phyloP scores from a whole-genome alignment of 1,284 basidiomycete genomes.

The Heliocybe sulcata region DNA sequence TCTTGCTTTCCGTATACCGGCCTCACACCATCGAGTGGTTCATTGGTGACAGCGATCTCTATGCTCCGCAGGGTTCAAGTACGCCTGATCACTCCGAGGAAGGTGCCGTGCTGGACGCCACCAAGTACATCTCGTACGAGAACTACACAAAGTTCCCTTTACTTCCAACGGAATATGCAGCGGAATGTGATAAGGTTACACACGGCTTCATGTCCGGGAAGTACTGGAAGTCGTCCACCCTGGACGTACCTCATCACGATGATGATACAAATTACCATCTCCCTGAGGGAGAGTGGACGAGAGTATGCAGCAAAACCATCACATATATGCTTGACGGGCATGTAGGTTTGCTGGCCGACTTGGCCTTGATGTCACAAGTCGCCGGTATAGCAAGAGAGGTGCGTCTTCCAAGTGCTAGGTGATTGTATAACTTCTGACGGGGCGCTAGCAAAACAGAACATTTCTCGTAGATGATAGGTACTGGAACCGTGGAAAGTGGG shows the following conservation, averaged over 20 bases:
- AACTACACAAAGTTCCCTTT: conserved; percentile 57
- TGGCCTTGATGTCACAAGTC: conserved; percentile 58
- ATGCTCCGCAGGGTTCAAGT: conserved; percentile 4
- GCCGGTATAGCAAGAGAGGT: conserved; percentile 62
- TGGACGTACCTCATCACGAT: conserved; percentile 41
- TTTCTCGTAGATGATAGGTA: conserved; percentile 34
- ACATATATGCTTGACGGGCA: conserved; percentile 65
- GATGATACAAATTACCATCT: conserved; percentile 23
- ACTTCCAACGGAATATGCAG: conserved; percentile 42
- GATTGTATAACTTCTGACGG: conserved; percentile 4
- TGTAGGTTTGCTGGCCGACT: conserved; percentile 54
- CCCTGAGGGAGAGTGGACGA: conserved; percentile 22
- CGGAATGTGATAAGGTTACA: conserved; percentile 45
- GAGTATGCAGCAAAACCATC: conserved; percentile 49
- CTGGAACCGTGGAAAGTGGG: conserved; percentile 66
- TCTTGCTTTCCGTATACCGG: conserved; percentile 40
- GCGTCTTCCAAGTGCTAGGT: conserved; percentile 6
- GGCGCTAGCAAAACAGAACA: conserved; percentile 21
- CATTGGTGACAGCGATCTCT: conserved; percentile 24
- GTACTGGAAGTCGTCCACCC: conserved; percentile 43
- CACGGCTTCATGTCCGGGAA: conserved; percentile 39
- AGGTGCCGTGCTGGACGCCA: conserved; percentile 4
- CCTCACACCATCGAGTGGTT: conserved; percentile 40
- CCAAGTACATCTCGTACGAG: conserved; percentile 39
- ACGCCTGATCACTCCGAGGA: conserved; percentile 4